Base-by-base conservation (phyloP, 2,329 filamentous ascomycete species). In the Alternaria brassicae region DNA sequence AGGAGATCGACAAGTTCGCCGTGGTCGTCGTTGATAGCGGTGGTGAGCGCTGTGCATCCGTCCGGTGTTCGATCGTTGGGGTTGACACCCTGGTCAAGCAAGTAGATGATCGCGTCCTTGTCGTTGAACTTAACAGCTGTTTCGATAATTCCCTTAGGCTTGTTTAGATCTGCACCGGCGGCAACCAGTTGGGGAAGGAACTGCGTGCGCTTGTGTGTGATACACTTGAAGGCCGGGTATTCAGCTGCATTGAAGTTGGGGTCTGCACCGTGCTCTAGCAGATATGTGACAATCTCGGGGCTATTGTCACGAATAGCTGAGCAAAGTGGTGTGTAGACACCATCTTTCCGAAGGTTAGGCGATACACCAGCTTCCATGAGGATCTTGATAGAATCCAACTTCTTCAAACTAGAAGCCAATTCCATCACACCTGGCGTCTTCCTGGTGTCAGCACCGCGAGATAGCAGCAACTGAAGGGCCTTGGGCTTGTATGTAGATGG, bases 241-340 rank as follows among this genome's bases (percentile, higher is more conserved):
- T 90, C 88, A 44, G 85, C 83, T 0, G 87, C 86, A 6, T 82
- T 82, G 19, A 82, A 70, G 59, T 86, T 84, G 15, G 84, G 81
- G 62, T 85, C 79, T 6, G 83, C 84, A 7, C 81, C 81, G 30
- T 83, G 80, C 41, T 78, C 77, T 28, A 85, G 81, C 77, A 91
- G 81, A 12, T 89, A 82, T 13, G 84, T 79, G 49, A 91, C 82
- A 36, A 91, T 86, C 13, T 89, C 86, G 21, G 79, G 72, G 47
- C 85, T 83, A 70, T 90, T 85, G 73, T 91, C 88, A 21, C 88
- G 86, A 62, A 91, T 90, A 0, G 88, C 82, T 0, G 88, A 86
- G 77, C 88, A 90, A 0, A 91, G 80, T 0, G 88, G 88, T 0
- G 88, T 90, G 74, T 89, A 91, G 30, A 86, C 84, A 8, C 87